Evolutionary conservation across 768 basidiomycete species (phyloP), one percentile per base, ranked within the genome.

Genomic region (Suillus hirtellus): DNA sequence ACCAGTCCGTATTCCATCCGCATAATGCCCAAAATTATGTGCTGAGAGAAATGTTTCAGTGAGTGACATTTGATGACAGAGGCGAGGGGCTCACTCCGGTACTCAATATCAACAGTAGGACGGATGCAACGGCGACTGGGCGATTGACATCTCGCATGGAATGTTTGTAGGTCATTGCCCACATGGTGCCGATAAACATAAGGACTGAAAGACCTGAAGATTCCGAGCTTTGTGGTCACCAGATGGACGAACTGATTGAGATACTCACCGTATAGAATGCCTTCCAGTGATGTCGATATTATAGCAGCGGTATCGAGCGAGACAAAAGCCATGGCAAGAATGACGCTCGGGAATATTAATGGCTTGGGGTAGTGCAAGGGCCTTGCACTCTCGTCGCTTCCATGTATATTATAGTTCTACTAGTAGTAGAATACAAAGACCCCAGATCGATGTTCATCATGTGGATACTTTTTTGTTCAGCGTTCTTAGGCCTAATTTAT

Each of bases 1-100:
- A 74, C 63, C 4, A 74, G 63, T 8, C 72, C 73, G 12, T 64
- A 55, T 60, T 64, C 37, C 2, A 65, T 12, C 10, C 69, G 64
- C 1, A 63, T 60, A 56, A 68, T 64, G 59, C 65, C 63, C 11
- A 63, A 43, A 19, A 49, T 53, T n/a, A 67, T 60, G 35, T 69
- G 67, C 67, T 68, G 35, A 27, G 15, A 11, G 38, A 7, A 21
- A 43, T 31, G 15, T 3, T 54, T 58, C 17, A 53, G 31, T 27
- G 34, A 40, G 60, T 19, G 15, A 24, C 10, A 50, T 50, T 4
- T 15, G 9, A 27, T 50, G 24, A 12, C 52, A 19, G 14, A 15
- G 44, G 37, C 0, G 7, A 50, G 24, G 24, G 8, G 24, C 67
- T 55, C 44, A 71, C 70, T n/a, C 67, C 64, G 0, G 69, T 72